Conservation (phyloP, 78 protist species). For the Chrysochromulina tobinii region DNA sequence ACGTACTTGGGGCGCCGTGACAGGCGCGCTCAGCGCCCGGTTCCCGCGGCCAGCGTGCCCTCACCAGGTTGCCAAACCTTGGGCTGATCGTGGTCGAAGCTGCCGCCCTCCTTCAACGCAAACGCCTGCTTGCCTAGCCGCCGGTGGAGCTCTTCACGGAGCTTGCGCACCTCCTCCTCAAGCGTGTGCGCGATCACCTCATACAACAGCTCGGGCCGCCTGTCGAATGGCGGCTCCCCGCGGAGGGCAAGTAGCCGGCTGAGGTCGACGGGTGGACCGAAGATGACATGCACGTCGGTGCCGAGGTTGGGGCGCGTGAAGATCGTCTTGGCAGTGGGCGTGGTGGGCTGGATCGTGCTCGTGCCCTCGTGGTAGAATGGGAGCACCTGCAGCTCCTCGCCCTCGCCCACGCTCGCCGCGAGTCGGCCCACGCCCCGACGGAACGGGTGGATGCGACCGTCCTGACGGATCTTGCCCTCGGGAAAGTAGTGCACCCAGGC, state of each 20-base stretch:
- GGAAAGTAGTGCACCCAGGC: slow-evolving; percentile 22
- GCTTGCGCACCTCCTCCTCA: slow-evolving; percentile 4
- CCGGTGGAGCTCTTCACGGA: neutral
- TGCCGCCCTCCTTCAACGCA: too few relatives aligned
- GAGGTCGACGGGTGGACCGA: slow-evolving; percentile 10
- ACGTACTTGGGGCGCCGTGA: too few relatives aligned
- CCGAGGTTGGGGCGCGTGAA: neutral
- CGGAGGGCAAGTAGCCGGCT: neutral
- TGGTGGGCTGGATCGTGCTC: neutral
- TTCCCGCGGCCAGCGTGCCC: too few relatives aligned
- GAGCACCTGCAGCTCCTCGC: neutral
- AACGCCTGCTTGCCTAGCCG: neutral
- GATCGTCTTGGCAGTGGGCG: neutral
- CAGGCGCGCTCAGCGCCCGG: too few relatives aligned
- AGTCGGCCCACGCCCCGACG: slow-evolving; percentile 17
- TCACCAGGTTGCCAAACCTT: too few relatives aligned
- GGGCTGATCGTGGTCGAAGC: too few relatives aligned
- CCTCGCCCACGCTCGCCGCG: neutral
- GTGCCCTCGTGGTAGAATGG: neutral
- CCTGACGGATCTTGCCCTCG: slow-evolving; percentile 7
- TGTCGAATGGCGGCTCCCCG: neutral
- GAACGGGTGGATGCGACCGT: neutral
- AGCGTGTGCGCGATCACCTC: neutral
- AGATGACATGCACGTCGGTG: neutral
- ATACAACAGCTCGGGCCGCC: neutral